Percentiles rank a stretch among this genome's conserved stretches.
Evolutionary conservation across 2,329 filamentous ascomycete species (phyloP).

Genomic region (Pyrenophora seminiperda): DNA sequence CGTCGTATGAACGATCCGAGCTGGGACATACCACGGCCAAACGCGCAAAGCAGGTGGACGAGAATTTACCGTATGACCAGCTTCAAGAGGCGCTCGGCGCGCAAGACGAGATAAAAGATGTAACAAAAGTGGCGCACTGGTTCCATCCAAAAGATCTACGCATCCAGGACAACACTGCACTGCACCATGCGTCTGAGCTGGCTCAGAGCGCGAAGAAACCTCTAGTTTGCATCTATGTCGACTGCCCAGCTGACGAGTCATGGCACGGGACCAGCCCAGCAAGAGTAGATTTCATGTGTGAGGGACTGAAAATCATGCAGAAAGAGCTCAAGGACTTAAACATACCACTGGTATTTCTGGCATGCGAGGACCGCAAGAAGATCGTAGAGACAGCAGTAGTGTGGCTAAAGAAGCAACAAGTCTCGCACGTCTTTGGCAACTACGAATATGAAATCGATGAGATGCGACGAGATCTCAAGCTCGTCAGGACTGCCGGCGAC

Average conservation of each 20-base stretch:
- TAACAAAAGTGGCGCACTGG: conserved; percentile 56
- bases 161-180: conserved; percentile 56
- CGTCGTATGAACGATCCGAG: conserved; percentile 39
- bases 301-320: conserved; percentile 53
- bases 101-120: conserved; percentile 47
- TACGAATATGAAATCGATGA: conserved; percentile 56
- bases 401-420: conserved; percentile 52
- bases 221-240: conserved; percentile 55
- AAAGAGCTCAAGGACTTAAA: conserved; percentile 54
- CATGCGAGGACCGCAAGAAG: conserved; percentile 50
- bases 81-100: conserved; percentile 49
- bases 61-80: conserved; percentile 51
- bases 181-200: conserved; percentile 54
- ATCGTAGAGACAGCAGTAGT: conserved; percentile 51
- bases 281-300: conserved; percentile 55
- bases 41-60: conserved; percentile 57
- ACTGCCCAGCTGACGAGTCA: conserved; percentile 55
- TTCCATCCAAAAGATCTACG: conserved; percentile 59
- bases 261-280: conserved; percentile 59
- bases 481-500: conserved; percentile 46
- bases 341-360: conserved; percentile 56
- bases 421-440: conserved; percentile 57
- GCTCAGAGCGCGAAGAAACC: conserved; percentile 52
- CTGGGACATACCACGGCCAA: conserved; percentile 54
- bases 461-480: conserved; percentile 52